Evolutionary conservation across 345 rosid species (phyloP).

Genomic region (Linum usitatissimum): DNA sequence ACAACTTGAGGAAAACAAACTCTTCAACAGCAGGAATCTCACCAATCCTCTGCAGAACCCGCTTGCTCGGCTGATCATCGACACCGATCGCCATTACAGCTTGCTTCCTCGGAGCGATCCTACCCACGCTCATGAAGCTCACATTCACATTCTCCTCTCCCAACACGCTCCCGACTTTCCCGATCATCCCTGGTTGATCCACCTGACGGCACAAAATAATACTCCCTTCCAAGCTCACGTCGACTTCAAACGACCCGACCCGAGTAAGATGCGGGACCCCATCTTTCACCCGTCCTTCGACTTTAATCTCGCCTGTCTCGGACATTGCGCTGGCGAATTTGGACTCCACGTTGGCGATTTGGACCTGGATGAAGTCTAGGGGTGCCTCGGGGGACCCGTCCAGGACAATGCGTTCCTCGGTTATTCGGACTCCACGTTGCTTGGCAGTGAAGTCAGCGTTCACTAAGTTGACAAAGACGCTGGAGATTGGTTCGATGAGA

Average conservation of each 20-base stretch:
- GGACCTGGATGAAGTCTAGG: slow-evolving; percentile 17
- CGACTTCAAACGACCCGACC: slow-evolving; percentile 18
- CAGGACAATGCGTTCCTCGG: slow-evolving; percentile 14
- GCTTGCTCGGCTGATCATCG: slow-evolving; percentile 19
- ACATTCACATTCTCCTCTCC: slow-evolving; percentile 22
- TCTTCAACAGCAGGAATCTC: slow-evolving; percentile 15
- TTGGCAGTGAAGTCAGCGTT: slow-evolving; percentile 22
- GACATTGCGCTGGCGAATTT: slow-evolving; percentile 19
- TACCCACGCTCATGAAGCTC: slow-evolving; percentile 21
- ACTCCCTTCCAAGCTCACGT: slow-evolving; percentile 21
- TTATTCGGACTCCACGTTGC: slow-evolving; percentile 18
- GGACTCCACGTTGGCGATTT: slow-evolving; percentile 20
- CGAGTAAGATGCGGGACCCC: slow-evolving; percentile 17
- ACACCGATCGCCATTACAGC: slow-evolving; percentile 21
- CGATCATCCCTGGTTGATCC: slow-evolving; percentile 22
- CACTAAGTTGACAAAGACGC: slow-evolving; percentile 17
- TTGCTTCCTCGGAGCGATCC: slow-evolving; percentile 17
- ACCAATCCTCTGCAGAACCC: slow-evolving; percentile 10
- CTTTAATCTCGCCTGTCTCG: slow-evolving; percentile 17
- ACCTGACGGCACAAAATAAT: slow-evolving; percentile 17
- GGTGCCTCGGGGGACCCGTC: slow-evolving; percentile 19
- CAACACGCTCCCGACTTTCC: slow-evolving; percentile 17
- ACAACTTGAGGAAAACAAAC: slow-evolving; percentile 18
- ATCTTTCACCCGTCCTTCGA: slow-evolving; percentile 19
- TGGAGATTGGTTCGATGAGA: slow-evolving; percentile 17